phyloP scores from a whole-genome alignment of 345 rosid species.

The Capsella bursapastoris region DNA sequence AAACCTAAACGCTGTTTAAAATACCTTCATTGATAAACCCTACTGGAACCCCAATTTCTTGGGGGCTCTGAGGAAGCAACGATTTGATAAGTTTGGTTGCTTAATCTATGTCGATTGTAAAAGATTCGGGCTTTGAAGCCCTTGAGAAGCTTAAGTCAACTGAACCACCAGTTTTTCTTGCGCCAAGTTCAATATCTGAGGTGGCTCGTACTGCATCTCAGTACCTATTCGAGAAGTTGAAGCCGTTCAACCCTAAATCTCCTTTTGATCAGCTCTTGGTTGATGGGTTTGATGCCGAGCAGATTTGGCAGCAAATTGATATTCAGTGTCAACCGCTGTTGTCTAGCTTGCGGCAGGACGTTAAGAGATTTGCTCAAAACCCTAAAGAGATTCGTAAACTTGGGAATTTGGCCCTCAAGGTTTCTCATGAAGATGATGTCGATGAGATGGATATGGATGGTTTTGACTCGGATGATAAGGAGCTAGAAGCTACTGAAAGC shows the following conservation, averaged over 20 bases:
- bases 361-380: slow-evolving; percentile 59
- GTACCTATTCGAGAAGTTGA: slow-evolving; percentile 63
- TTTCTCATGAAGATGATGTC: slow-evolving; percentile 37
- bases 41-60: not conserved
- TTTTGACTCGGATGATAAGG: slow-evolving; percentile 46
- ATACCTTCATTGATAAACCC: slow-evolving; percentile 5
- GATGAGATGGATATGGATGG: slow-evolving; percentile 53
- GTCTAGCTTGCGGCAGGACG: slow-evolving; percentile 60
- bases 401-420: slow-evolving; percentile 37
- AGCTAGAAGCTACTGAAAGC: slow-evolving; percentile 44
- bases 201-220: slow-evolving; percentile 64
- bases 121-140: slow-evolving; percentile 54
- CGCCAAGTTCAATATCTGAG: slow-evolving; percentile 59
- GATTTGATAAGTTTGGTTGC: not conserved
- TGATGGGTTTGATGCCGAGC: slow-evolving; percentile 88
- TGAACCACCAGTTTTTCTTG: slow-evolving; percentile 73
- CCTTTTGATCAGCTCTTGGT: slow-evolving; percentile 70
- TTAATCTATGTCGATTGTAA: slow-evolving; percentile 48
- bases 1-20: slow-evolving; percentile 23
- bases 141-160: slow-evolving; percentile 64
- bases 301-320: slow-evolving; percentile 98
- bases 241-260: slow-evolving; percentile 59
- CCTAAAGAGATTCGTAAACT: slow-evolving; percentile 56
- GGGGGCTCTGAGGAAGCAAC: not conserved
- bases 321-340: slow-evolving; percentile 69